These are phyloP conservation scores for Dalbergia cochinchinensis DNA, from an alignment of 306 rosid genomes.

Conservation along the genomic window DNA sequence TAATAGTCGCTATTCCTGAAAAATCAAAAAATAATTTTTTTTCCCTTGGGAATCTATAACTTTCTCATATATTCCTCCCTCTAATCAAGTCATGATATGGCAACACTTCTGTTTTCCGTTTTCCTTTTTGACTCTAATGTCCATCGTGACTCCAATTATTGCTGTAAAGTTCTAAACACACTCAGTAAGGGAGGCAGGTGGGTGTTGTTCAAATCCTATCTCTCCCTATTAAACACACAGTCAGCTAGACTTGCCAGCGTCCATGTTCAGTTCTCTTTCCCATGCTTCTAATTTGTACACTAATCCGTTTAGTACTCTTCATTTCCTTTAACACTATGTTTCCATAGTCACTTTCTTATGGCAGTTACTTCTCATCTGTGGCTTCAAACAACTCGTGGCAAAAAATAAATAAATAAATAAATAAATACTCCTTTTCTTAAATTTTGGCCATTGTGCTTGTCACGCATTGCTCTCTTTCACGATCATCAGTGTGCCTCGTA, in stretches of 20 bases:
- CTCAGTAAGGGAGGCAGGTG: too few relatives aligned
- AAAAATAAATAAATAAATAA: too few relatives aligned
- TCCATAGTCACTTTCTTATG: constrained; percentile 42
- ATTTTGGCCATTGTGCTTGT: constrained; percentile 53
- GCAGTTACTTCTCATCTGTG: constrained; percentile 46
- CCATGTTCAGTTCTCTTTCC: constrained; percentile 34
- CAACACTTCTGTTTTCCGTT: background rate
- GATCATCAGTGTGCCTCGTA: constrained; percentile 35
- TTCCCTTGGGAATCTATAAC: too few relatives aligned
- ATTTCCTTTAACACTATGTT: constrained; percentile 47
- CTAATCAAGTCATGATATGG: background rate
- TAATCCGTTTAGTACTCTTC: constrained; percentile 35
- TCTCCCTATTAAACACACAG: constrained; percentile 27
- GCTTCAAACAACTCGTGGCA: constrained; percentile 42
- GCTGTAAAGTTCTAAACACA: constrained; percentile 41
- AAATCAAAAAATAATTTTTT: too few relatives aligned
- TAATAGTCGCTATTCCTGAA: too few relatives aligned
- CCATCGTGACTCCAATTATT: constrained; percentile 52
- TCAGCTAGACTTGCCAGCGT: constrained; percentile 21
- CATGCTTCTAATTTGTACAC: constrained; percentile 34
- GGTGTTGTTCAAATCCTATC: too few relatives aligned
- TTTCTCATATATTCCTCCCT: too few relatives aligned
- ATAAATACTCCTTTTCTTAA: constrained; percentile 30
- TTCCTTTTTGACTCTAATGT: constrained; percentile 41
- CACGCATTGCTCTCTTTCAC: constrained; percentile 41